phyloP scores from a whole-genome alignment of 305 asterid species.

The Rubia balearica region DNA sequence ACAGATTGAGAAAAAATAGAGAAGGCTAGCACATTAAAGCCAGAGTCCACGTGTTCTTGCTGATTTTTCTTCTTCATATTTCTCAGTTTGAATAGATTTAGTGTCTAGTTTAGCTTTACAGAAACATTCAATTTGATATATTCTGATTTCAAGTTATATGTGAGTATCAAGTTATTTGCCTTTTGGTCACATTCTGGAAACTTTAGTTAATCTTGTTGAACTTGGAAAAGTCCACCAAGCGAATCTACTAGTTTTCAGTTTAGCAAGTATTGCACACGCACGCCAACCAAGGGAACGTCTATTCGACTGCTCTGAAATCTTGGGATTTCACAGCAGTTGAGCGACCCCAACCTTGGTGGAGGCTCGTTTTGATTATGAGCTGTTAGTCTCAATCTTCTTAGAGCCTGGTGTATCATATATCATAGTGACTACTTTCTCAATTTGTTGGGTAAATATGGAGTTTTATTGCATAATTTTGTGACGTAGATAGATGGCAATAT shows the following conservation, averaged over 20 bases:
- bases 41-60: not conserved
- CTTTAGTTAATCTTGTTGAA: slow-evolving; percentile 2
- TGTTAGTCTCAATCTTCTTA: not conserved
- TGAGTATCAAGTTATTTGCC: slow-evolving; percentile 3
- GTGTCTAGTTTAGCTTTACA: slow-evolving; percentile 10
- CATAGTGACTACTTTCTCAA: not conserved
- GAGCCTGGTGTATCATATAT: not conserved
- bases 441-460: not conserved
- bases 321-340: not conserved
- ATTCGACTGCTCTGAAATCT: not conserved
- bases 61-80: not conserved
- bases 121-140: not conserved
- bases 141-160: not conserved
- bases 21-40: not conserved
- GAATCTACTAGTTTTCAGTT: not conserved
- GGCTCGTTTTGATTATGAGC: not conserved
- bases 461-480: not conserved
- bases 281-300: not conserved
- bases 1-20: not conserved
- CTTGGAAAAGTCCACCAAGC: not conserved
- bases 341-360: not conserved
- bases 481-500: not conserved
- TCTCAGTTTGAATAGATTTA: not conserved
- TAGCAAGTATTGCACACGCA: not conserved
- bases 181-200: not conserved